These are phyloP conservation scores for Yarrowia osloensis DNA, from an alignment of 805 yeast species.

Conservation along the genomic window DNA sequence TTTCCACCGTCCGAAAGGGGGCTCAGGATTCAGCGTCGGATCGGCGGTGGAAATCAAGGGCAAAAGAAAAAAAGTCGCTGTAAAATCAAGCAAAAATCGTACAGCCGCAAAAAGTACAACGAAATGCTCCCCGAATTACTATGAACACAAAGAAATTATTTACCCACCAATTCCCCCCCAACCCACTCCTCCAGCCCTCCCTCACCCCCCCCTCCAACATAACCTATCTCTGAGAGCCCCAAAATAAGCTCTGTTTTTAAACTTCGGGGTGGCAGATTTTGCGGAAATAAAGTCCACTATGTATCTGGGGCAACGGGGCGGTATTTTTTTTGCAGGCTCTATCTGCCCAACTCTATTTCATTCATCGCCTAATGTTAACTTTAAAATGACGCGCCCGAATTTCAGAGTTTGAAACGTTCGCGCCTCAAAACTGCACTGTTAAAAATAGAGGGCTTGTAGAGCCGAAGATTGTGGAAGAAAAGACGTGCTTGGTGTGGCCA, in stretches of 20 bases:
- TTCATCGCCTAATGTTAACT: slow-evolving; percentile 1
- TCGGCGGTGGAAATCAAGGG: background rate
- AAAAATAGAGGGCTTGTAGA: background rate
- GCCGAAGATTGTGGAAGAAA: background rate
- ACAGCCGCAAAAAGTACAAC: too few species aligned
- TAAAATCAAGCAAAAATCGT: background rate
- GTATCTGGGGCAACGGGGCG: slow-evolving; percentile 30
- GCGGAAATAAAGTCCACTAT: slow-evolving; percentile 18
- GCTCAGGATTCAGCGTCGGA: background rate
- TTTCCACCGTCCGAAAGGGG: background rate
- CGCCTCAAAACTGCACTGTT: slow-evolving; percentile 15
- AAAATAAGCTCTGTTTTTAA: background rate
- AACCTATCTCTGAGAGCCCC: background rate
- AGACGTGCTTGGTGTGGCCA: too few species aligned
- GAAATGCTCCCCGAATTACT: too few species aligned
- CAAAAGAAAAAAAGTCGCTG: background rate
- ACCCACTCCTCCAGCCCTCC: background rate
- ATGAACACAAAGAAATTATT: too few species aligned
- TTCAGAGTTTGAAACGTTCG: slow-evolving; percentile 21
- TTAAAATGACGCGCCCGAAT: background rate
- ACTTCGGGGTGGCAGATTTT: background rate
- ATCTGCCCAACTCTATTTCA: slow-evolving; percentile 4
- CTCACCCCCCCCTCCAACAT: background rate
- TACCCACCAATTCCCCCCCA: background rate
- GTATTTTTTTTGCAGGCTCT: slow-evolving; percentile 4